Evolutionary conservation across 371 early-diverging fungal genomes (phyloP), one percentile per base, ranked within the genome.

Genomic region (Lichtheimia ramosa): DNA sequence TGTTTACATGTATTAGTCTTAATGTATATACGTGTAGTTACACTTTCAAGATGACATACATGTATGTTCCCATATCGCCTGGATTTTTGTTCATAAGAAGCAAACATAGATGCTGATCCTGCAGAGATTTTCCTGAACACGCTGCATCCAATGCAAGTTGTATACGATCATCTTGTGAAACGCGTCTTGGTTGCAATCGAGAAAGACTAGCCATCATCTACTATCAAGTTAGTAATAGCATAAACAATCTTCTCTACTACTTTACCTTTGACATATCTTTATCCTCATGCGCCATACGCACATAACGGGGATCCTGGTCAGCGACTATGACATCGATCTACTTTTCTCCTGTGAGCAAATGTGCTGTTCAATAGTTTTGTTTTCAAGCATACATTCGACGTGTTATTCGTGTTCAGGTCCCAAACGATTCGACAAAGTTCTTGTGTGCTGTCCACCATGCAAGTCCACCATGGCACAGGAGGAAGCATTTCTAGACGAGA

Each of bases 351-450:
- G 7, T 46, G 46, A 46, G 46, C n/a, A 46, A 46, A 46, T 3
- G 34, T 10, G 10, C 10, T 10, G 8, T 34, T 34, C 10, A 8
- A 34, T 6, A 34, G 10, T 8, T 8, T 8, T 2, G 5, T 34
- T 34, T 8, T 34, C 34, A n/a, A 7, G 12, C 21, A 46, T 46
- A 46, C 46, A 46, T 14, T 46, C n/a, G 16, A 46, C 18, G 46
- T 46, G 5, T 46, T 21, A 3, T 5, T 21, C 5, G 46, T 21
- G n/a, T 5, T 18, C 2, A 46, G n/a, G 34, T 57, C 66, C 74
- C 74, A 74, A 41, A 51, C 66, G 48, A 70, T 64, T 10, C 74
- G 58, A 62, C 74, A 74, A 46, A 68, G 64, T 39, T 70, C 71
- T 5, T 70, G 56, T 2, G 74, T 59, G 5, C 71, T 54, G 39